A percentile compares a stretch with the other conserved stretches of the same genome.
These are phyloP conservation scores for Microdochium bolleyi DNA, from an alignment of 2,329 filamentous ascomycete species.

Conservation along the genomic window DNA sequence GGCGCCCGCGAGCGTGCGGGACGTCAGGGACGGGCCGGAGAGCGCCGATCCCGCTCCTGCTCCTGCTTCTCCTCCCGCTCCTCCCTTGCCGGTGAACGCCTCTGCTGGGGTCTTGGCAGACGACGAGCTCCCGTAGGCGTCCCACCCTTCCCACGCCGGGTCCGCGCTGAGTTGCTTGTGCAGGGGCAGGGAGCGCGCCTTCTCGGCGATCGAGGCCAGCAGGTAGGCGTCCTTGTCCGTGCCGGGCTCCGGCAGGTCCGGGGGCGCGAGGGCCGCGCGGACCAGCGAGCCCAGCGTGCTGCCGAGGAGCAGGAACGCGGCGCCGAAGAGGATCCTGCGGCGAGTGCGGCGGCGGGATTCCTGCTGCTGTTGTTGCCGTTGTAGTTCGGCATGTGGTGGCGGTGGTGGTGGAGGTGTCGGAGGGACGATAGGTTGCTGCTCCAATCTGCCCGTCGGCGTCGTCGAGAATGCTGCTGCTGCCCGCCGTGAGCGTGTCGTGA, in stretches of 20 bases:
- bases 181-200: constrained; percentile 36
- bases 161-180: constrained; percentile 37
- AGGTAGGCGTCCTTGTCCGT: constrained; percentile 28
- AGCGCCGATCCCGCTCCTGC: constrained; percentile 3
- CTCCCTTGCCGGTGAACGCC: too few species aligned
- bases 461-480: too few species aligned
- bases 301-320: constrained; percentile 32
- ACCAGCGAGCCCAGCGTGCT: constrained; percentile 26
- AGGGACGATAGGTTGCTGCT: background rate
- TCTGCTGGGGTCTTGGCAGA: constrained; percentile 8
- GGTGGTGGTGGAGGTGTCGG: constrained; percentile 10
- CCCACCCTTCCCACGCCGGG: constrained; percentile 29
- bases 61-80: background rate
- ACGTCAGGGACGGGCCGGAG: constrained; percentile 21
- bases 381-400: constrained; percentile 9
- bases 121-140: constrained; percentile 25
- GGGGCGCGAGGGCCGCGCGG: constrained; percentile 32
- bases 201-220: constrained; percentile 23
- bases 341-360: constrained; percentile 14
- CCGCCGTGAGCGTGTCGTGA: too few species aligned
- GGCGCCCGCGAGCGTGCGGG: constrained; percentile 31
- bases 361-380: constrained; percentile 3
- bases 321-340: constrained; percentile 16
- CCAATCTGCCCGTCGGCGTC: background rate
- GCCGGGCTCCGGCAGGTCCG: constrained; percentile 27